Evolutionary conservation across 805 yeast species (phyloP), one percentile per base, ranked within the genome.

Genomic region (Saturnispora kantuleensis): DNA sequence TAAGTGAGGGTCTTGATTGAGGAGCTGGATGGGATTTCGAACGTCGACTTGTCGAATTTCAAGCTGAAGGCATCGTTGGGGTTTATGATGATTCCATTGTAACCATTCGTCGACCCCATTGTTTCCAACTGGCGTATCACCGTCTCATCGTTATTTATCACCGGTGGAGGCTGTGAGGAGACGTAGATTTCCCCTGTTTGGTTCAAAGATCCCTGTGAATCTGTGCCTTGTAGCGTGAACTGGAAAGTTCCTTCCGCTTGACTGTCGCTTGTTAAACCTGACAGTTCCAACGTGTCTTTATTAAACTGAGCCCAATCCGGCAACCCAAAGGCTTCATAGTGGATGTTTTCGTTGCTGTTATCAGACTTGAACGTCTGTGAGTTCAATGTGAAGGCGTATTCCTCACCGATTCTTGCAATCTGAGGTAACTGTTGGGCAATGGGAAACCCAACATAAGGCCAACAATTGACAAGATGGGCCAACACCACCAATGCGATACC

Each of bases 291-390:
- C 4, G 84, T 60, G 9, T 55, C 44, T 1, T 76, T 53, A 62
- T 88, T 94, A 51, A 90, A 86, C 1, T 67, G 54, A 13, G 93
- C 69, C 98, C 97, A 93, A 5, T 59, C 48, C 2, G 98, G 98
- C 41, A 81, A 65, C 43, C 70, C 64, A 16, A 67, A 60, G 1
- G 77, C 82, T 3, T 74, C 55, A 60, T 86, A 86, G 6, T 67
- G 47, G 32, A 88, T 69, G 4, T 62, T 41, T 12, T 67, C 68
- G 7, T 63, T 42, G 15, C 68, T 69, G 18, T 62, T 63, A 39
- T 66, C 58, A 1, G 77, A 69, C 41, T 67, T 57, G 60, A 75
- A 87, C 2, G 97, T 90, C 52, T 79, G 77, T 47, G 74, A 66
- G 44, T 88, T 80, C 35, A 90, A 63, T 32, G 80, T 71, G 63